These are phyloP conservation scores for Xylariaceae sp. DNA, from an alignment of 2,329 filamentous ascomycete genomes.

Conservation along the genomic window DNA sequence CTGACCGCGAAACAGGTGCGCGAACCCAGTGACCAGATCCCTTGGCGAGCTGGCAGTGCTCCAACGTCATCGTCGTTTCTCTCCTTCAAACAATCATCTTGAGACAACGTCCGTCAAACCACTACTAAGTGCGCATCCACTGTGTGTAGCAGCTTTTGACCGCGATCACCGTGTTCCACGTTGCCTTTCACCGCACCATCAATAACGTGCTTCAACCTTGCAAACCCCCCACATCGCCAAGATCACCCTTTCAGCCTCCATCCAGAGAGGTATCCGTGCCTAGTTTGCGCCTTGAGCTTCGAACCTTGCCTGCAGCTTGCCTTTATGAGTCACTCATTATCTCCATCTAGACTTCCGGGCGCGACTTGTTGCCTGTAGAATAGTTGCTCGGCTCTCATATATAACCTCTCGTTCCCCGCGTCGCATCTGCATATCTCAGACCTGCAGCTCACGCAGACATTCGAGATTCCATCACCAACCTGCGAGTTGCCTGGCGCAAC, in stretches of 20 bases:
- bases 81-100: too few relatives aligned
- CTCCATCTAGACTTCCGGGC: neutral
- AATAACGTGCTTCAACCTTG: neutral
- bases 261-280: neutral
- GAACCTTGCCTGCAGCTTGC: neutral
- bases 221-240: neutral
- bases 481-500: too few relatives aligned
- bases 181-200: neutral
- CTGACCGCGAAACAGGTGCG: too few relatives aligned
- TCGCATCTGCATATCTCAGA: neutral
- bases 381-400: slow-evolving; percentile 10
- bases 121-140: neutral
- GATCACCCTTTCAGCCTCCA: slow-evolving; percentile 2
- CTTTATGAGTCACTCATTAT: neutral
- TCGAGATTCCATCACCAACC: too few relatives aligned
- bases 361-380: slow-evolving; percentile 3
- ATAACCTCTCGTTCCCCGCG: slow-evolving; percentile 1
- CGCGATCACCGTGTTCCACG: neutral
- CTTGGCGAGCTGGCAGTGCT: neutral
- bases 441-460: too few relatives aligned
- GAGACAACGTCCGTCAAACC: too few relatives aligned
- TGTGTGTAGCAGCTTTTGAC: neutral
- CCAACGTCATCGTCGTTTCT: slow-evolving; percentile 5
- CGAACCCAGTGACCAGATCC: slow-evolving; percentile 14
- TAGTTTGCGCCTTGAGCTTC: neutral